Evolutionary conservation across 768 basidiomycete species (phyloP).

Genomic region (Lepiota brunneoincarnata): DNA sequence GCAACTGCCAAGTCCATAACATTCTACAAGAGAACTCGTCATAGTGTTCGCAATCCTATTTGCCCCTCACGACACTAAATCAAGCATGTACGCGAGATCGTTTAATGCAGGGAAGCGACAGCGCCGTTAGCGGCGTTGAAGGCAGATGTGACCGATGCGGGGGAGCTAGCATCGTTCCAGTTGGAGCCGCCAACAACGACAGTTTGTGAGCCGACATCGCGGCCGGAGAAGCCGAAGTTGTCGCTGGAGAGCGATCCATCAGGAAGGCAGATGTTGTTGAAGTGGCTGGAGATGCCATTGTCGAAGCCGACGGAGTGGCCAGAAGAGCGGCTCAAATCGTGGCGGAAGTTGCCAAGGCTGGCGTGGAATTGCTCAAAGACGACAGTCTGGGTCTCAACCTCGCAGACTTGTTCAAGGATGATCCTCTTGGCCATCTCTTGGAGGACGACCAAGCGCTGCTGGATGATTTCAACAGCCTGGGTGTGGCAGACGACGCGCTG

Average conservation of each 20-base stretch:
- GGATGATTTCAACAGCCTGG: conserved; percentile 31
- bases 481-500: conserved; percentile 28
- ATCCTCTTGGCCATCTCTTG: conserved; percentile 37
- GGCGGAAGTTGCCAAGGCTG: conserved; percentile 25
- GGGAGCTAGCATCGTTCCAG: conserved; percentile 31
- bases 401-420: conserved; percentile 30
- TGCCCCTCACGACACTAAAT: background rate
- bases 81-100: background rate
- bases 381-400: conserved; percentile 34
- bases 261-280: conserved; percentile 23
- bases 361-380: conserved; percentile 33
- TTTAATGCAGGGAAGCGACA: conserved; percentile 8
- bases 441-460: conserved; percentile 40
- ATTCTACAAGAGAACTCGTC: background rate
- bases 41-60: background rate
- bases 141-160: conserved; percentile 29
- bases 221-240: conserved; percentile 32
- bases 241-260: conserved; percentile 27
- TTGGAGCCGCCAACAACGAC: conserved; percentile 36
- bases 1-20: conserved; percentile 1
- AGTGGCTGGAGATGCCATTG: conserved; percentile 25
- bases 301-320: conserved; percentile 32
- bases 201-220: conserved; percentile 29
- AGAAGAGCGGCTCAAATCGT: conserved; percentile 28
- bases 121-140: conserved; percentile 28